Base-by-base conservation (phyloP, 768 basidiomycete genomes). In the Lentinula raphanica region DNA sequence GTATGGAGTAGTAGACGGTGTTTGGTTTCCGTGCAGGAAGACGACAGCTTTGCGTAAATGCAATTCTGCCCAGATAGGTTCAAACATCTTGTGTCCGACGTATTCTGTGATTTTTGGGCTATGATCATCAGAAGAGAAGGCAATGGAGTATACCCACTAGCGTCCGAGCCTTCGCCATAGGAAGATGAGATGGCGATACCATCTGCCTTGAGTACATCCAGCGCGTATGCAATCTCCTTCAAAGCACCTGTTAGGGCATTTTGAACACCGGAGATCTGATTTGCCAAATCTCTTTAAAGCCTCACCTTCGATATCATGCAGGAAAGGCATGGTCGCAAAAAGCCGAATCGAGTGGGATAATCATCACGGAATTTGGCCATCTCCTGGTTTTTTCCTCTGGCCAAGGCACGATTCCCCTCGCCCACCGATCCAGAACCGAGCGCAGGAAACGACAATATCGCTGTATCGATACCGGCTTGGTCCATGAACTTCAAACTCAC, bases 11-110 rank as follows among this genome's bases (percentile, higher is more conserved):
- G 85, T 82, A 9, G 86, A 83, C 5, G 84, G 79, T 4, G 78
- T 79, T 66, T 88, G 86, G 29, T 83, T 77, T 31, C 89, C 88
- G 68, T 92, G 89, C 21, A 92, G 72, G 66, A 90, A 88, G 19
- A 90, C 85, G 28, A 85, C 78, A 2, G 84, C 79, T 7, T 71
- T 65, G 35, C 88, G 78, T 56, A 69, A 72, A 66, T 90, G 61
- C 28, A 92, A 76, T 64, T 86, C 87, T n/a, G 76, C 75, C 88
- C 88, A 91, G 59, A 92, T 74, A 15, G 79, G 74, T 54, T 86
- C 82, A 60, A 83, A 91, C 9, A 64, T 61, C 60, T 85, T 80
- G 64, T 90, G 78, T 9, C 85, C 89, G 32, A 90, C 67, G 67
- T 89, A 90, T 57, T 69, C 88, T 90, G 56, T 49, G 36, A 27